phyloP scores from a whole-genome alignment of 177 flowering plant genomes.

The Vitis hybrid region DNA sequence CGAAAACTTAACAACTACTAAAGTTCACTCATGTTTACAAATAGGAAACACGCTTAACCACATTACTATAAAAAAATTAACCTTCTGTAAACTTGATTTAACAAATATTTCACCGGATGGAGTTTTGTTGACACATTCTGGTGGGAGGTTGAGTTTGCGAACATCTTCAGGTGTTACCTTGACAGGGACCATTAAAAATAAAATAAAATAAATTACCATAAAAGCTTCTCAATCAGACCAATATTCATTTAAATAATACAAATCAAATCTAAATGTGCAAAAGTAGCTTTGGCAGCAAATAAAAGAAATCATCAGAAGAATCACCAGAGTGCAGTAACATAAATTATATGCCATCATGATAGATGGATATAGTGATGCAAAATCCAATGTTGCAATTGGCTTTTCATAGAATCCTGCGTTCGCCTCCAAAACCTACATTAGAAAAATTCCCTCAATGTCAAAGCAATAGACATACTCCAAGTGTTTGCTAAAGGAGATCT shows the following conservation, averaged over 20 bases:
- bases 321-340: constrained; percentile 96
- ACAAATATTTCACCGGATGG: constrained; percentile 98
- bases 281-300: background rate
- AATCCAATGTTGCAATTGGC: constrained; percentile 98
- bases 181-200: constrained; percentile 14
- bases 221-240: background rate
- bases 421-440: constrained; percentile 87
- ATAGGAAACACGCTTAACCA: background rate
- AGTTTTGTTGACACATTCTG: constrained; percentile 81
- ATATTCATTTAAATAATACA: background rate
- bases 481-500: background rate
- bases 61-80: constrained; percentile 14
- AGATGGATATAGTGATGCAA: constrained; percentile 98
- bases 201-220: background rate
- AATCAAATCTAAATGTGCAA: background rate
- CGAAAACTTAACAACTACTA: background rate
- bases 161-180: constrained; percentile 90
- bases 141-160: constrained; percentile 77
- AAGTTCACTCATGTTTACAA: background rate
- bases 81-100: constrained; percentile 86
- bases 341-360: constrained; percentile 99
- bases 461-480: background rate
- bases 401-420: constrained; percentile 90
- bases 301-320: constrained; percentile 7
- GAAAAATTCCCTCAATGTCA: constrained; percentile 11